Percentiles rank a stretch among this genome's conserved stretches.
phyloP scores from a whole-genome alignment of 345 rosid species.

The Conringia planisiliqua region DNA sequence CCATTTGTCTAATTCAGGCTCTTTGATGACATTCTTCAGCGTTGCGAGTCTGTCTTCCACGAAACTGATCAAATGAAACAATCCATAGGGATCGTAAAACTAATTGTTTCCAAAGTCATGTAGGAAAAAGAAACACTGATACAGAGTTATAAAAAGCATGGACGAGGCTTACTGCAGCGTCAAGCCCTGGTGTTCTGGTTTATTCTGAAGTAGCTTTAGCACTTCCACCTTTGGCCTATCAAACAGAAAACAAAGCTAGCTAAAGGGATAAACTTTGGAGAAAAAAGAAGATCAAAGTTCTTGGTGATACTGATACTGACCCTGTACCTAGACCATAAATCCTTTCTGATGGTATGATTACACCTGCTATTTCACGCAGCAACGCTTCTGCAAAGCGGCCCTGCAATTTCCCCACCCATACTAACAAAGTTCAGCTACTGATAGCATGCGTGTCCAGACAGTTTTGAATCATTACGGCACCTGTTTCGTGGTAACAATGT shows the following conservation, averaged over 20 bases:
- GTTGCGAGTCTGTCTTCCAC: constrained; percentile 95
- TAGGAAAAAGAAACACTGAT: not conserved
- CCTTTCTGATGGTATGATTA: constrained; percentile 69
- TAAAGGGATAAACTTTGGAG: not conserved
- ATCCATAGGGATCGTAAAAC: not conserved
- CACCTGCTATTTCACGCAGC: constrained; percentile 65
- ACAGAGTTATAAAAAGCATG: not conserved
- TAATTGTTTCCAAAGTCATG: not conserved
- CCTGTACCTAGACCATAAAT: constrained; percentile 78
- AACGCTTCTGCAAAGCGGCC: constrained; percentile 82
- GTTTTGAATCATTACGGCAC: constrained; percentile 25
- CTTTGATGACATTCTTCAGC: constrained; percentile 82
- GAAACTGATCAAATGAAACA: constrained; percentile 46
- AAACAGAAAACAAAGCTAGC: not conserved
- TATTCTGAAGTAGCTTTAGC: constrained; percentile 71
- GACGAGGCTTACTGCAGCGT: constrained; percentile 52
- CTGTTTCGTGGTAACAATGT: constrained; percentile 89
- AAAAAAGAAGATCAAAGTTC: not conserved
- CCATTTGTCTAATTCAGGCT: constrained; percentile 81
- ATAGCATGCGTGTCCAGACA: not conserved
- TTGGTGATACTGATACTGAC: constrained; percentile 56
- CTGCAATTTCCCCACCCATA: constrained; percentile 31
- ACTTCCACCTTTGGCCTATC: constrained; percentile 76
- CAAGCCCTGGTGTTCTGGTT: constrained; percentile 75
- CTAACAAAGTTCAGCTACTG: not conserved